Base-by-base conservation (phyloP, 371 early-diverging fungal genomes). In the Choanephora cucurbitarum region DNA sequence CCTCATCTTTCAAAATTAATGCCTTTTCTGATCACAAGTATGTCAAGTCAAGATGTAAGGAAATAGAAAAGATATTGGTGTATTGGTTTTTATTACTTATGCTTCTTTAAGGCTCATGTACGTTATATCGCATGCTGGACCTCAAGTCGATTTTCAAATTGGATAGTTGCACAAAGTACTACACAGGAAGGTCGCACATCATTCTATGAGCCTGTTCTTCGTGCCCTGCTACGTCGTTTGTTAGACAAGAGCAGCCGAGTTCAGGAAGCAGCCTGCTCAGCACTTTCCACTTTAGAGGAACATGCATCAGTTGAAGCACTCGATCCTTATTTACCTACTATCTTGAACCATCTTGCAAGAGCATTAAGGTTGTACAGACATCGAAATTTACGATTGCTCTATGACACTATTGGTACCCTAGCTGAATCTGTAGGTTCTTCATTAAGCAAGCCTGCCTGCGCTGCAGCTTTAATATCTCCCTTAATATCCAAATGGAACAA, bases 71-170 rank as follows among this genome's bases (percentile, higher is more conserved):
- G 13, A 19, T 34, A n/a, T n/a, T n/a, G n/a, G n/a, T n/a, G n/a
- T n/a, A n/a, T n/a, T n/a, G n/a, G n/a, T n/a, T n/a, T n/a, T 49
- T 37, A 6, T 37, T 37, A 24, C 17, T 19, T 50, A 13, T 37
- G 10, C 37, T 28, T 28, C 5, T 28, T 7, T 7, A 28, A 90
- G 89, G 90, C 93, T 5, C 77, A 96, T 44, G 89, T 97, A 46
- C 85, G 96, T 52, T 90, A 91, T 33, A 97, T 98, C 62, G 85
- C 96, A 14, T 96, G 97, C 74, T 98, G 98, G 98, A 93, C 96
- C 22, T 73, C 95, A 44, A 89, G 96, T 44, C 85, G 97, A 37
- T 98, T 94, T 71, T 84, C 93, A 19, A 73, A 73, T 37, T 98
- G 97, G 97, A 85, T 87, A 33, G 81, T 93, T 42, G 72, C 82